phyloP scores from a whole-genome alignment of 768 basidiomycete genomes.

The Thelephora aurantiotincta region DNA sequence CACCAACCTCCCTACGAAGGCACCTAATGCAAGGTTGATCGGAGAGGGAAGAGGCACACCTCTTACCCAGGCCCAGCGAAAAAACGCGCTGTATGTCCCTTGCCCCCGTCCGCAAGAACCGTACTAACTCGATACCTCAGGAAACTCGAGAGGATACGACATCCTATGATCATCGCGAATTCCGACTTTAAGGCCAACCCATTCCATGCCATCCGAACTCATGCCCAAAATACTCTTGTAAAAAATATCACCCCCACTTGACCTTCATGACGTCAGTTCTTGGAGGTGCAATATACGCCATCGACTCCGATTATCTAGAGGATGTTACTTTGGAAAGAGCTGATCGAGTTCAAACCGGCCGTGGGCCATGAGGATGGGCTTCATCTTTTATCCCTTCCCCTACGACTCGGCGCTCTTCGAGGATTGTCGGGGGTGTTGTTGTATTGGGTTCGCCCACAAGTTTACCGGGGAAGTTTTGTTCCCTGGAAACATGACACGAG shows the following conservation, averaged over 20 bases:
- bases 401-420: no score
- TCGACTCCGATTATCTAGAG: no score
- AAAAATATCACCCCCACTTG: slow-evolving; percentile 27
- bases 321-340: no score
- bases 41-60: slow-evolving; percentile 49
- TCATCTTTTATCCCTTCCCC: no score
- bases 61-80: slow-evolving; percentile 50
- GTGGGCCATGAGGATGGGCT: no score
- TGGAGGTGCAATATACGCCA: no score
- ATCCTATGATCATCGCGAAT: slow-evolving; percentile 55
- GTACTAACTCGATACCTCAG: slow-evolving; percentile 21
- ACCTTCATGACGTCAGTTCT: no score
- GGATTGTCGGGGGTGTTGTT: no score
- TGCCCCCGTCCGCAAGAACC: slow-evolving; percentile 3
- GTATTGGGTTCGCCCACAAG: no score
- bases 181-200: slow-evolving; percentile 54
- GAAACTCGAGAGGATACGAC: slow-evolving; percentile 49
- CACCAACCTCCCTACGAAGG: slow-evolving; percentile 9
- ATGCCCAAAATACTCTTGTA: slow-evolving; percentile 65
- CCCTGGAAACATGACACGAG: no score
- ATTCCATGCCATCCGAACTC: slow-evolving; percentile 65
- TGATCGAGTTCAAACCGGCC: no score
- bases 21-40: slow-evolving; percentile 36
- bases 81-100: slow-evolving; percentile 44
- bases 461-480: no score